These are phyloP conservation scores for Tolypocladium pustulatum DNA, from an alignment of 2,329 filamentous ascomycete species.

Conservation along the genomic window DNA sequence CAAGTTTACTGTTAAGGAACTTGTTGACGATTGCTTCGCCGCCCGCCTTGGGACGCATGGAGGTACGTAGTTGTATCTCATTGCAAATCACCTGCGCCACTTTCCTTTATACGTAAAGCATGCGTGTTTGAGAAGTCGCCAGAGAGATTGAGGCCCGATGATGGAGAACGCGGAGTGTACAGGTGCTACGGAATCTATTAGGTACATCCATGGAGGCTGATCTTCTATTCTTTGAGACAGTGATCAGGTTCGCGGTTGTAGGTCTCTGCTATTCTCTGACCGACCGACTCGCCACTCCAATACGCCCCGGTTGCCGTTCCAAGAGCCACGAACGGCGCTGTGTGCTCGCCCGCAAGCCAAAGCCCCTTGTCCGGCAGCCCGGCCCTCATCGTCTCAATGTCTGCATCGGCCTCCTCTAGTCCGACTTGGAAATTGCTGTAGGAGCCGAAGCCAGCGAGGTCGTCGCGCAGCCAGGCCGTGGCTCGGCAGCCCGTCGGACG, in stretches of 20 bases:
- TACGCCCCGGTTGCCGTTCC: slow-evolving; percentile 87
- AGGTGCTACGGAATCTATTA: not conserved
- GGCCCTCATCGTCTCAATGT: slow-evolving; percentile 55
- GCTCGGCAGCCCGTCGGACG: slow-evolving; percentile 53
- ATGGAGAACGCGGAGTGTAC: too few relatives aligned
- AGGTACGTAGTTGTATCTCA: too few relatives aligned
- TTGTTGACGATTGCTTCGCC: too few relatives aligned
- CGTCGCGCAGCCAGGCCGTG: slow-evolving; percentile 70
- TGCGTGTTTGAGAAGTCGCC: too few relatives aligned
- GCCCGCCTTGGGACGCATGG: too few relatives aligned
- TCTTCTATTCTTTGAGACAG: not conserved
- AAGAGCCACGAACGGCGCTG: slow-evolving; percentile 77
- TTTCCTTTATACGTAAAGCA: too few relatives aligned
- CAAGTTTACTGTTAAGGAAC: too few relatives aligned
- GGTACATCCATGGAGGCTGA: too few relatives aligned
- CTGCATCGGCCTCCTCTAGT: slow-evolving; percentile 55
- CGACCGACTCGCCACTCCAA: slow-evolving; percentile 79
- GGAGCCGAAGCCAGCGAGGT: slow-evolving; percentile 69
- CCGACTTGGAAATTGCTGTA: slow-evolving; percentile 82
- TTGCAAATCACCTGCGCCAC: too few relatives aligned
- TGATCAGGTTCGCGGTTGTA: slow-evolving; percentile 26
- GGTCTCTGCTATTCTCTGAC: slow-evolving; percentile 46
- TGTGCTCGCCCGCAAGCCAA: slow-evolving; percentile 88
- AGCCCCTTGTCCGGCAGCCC: slow-evolving; percentile 57
- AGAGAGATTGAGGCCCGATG: too few relatives aligned